Base-by-base conservation (phyloP, 306 rosid genomes). In the Argentina anserina region DNA sequence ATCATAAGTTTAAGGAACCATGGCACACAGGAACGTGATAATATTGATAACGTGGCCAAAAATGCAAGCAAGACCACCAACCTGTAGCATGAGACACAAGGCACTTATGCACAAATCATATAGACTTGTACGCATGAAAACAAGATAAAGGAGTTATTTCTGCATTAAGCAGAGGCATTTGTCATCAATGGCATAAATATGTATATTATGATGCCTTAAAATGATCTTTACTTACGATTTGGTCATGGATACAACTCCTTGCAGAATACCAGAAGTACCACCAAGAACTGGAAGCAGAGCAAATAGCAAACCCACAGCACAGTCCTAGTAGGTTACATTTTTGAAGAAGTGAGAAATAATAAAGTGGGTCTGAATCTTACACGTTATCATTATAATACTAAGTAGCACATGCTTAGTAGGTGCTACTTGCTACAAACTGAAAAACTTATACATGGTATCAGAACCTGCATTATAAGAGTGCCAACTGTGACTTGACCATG, bases 291-390 rank as follows among this genome's bases (percentile, higher is more conserved):
- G 99, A 81, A 94, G 91, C 87, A 94, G 73, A 9, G 99, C 97
- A 88, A 94, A 94, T 71, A 94, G 91, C 89, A 94, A 86, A 71
- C 99, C 99, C 65, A 94, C 96, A 37, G 99, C 95, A 85, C 97
- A 89, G 71, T 94, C 99, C 97, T 94, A 87, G 74, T 68, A 76
- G 65, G 56, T 50, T 72, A 76, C 77, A 56, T 21, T 50, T 70
- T 61, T 47, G 49, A 76, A 79, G 60, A 36, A 26, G 52, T n/a
- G 40, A 66, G 64, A 45, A 58, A 70, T 45, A 10, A 13, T 46
- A 61, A 40, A 33, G n/a, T n/a, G n/a, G n/a, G n/a, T 43, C 29
- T 33, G 26, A 25, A 26, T 52, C 9, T 71, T 34, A 55, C 18
- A 1, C 31, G 5, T 31, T 61, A n/a, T 14, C 9, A 20, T 43